Conservation (phyloP, 2,329 filamentous ascomycete species). For the Penicillium concentricum region DNA sequence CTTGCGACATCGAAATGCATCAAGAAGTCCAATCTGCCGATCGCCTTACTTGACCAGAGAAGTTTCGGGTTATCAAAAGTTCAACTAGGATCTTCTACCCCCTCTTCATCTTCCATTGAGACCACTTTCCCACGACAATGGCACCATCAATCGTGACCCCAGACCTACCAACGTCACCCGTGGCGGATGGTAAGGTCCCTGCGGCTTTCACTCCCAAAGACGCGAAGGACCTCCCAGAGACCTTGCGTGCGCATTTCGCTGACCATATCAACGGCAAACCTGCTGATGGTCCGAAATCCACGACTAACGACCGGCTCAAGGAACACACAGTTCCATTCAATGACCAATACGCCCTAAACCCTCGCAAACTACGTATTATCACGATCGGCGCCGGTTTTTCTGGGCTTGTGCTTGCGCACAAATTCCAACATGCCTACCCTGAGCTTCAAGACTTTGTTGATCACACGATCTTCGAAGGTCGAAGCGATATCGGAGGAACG, state of each 20-base stretch:
- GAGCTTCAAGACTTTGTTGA: slow-evolving; percentile 31
- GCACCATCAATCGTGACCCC: background rate
- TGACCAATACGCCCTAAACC: slow-evolving; percentile 22
- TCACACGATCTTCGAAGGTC: slow-evolving; percentile 45
- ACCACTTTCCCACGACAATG: background rate
- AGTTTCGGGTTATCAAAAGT: background rate
- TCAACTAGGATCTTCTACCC: background rate
- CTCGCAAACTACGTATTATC: slow-evolving; percentile 20
- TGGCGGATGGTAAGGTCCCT: background rate
- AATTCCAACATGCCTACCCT: slow-evolving; percentile 40
- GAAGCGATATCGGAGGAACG: slow-evolving; percentile 26
- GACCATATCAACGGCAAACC: background rate
- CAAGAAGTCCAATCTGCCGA: background rate
- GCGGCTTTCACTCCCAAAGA: background rate
- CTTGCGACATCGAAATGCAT: background rate
- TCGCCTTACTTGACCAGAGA: background rate
- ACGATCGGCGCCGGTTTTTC: slow-evolving; percentile 27
- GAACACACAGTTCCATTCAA: background rate
- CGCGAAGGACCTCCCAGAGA: background rate
- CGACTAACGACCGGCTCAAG: background rate
- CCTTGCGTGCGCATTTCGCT: background rate
- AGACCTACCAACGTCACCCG: background rate
- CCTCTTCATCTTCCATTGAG: background rate
- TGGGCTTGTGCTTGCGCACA: slow-evolving; percentile 42
- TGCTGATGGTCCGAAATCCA: background rate